These are phyloP conservation scores for Yamadazyma pseudoaaseri DNA, from an alignment of 1,139 yeast genomes.

Conservation along the genomic window DNA sequence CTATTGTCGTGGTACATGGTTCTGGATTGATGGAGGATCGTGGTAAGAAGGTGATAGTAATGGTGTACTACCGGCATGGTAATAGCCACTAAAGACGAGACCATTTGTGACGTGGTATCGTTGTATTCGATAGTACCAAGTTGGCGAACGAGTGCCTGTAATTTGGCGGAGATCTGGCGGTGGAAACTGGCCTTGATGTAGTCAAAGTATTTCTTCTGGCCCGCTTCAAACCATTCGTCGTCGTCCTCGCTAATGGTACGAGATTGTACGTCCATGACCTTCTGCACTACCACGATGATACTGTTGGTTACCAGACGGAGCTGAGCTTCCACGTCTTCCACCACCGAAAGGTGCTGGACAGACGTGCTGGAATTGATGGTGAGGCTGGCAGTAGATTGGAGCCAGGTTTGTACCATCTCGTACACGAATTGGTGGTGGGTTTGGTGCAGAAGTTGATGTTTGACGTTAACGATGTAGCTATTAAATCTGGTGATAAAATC, in stretches of 20 bases:
- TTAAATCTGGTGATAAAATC: not conserved
- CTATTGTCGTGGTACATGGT: constrained; percentile 51
- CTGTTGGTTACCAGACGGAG: constrained; percentile 58
- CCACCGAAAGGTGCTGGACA: constrained; percentile 15
- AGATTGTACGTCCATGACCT: constrained; percentile 34
- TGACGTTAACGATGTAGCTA: not conserved
- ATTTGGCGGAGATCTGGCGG: constrained; percentile 24
- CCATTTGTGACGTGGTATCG: constrained; percentile 31
- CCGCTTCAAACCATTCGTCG: constrained; percentile 60
- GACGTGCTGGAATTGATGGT: constrained; percentile 25
- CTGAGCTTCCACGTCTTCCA: constrained; percentile 44
- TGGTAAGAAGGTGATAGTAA: constrained; percentile 45
- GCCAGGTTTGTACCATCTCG: constrained; percentile 43
- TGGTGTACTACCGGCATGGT: constrained; percentile 58
- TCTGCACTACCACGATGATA: constrained; percentile 68
- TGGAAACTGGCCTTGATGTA: constrained; percentile 32
- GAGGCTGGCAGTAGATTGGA: constrained; percentile 19
- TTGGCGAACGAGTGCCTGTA: constrained; percentile 18
- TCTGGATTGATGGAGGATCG: constrained; percentile 42
- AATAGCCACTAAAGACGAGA: constrained; percentile 48
- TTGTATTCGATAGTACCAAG: constrained; percentile 33
- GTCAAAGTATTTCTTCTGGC: constrained; percentile 45
- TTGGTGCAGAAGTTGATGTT: not conserved
- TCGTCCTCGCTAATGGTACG: constrained; percentile 45
- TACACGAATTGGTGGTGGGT: constrained; percentile 45